phyloP scores from a whole-genome alignment of 2,329 filamentous ascomycete genomes.

The Aspergillus pseudoterreus region DNA sequence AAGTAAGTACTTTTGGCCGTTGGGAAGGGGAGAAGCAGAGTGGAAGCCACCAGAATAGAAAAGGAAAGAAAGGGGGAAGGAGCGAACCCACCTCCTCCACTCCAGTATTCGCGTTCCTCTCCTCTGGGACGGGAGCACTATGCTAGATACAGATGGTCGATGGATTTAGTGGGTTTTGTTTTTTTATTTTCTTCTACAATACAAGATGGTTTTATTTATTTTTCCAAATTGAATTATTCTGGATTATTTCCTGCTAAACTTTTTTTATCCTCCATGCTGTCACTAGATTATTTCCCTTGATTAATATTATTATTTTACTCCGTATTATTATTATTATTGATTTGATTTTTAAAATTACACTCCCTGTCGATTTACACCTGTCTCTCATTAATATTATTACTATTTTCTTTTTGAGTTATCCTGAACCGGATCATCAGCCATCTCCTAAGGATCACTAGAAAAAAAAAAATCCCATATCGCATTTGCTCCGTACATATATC shows the following conservation, averaged over 20 bases:
- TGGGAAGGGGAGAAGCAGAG: constrained; percentile 3
- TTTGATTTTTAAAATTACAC: not conserved
- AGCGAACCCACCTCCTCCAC: constrained; percentile 10
- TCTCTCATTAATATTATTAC: constrained; percentile 8
- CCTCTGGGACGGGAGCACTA: constrained; percentile 32
- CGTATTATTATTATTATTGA: constrained; percentile 2
- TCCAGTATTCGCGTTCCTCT: constrained; percentile 26
- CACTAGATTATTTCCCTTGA: constrained; percentile 9
- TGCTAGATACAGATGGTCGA: constrained; percentile 18
- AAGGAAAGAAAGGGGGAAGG: constrained; percentile 25
- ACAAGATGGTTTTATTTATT: constrained; percentile 10
- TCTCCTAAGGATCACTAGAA: constrained; percentile 9
- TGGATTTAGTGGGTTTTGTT: constrained; percentile 6
- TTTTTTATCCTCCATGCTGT: constrained; percentile 7
- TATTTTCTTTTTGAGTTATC: not conserved
- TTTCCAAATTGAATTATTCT: constrained; percentile 1
- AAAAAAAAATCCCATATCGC: constrained; percentile 8
- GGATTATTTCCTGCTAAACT: constrained; percentile 6
- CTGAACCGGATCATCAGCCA: constrained; percentile 10
- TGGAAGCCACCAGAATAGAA: constrained; percentile 14
- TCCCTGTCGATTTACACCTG: constrained; percentile 4
- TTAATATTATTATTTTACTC: constrained; percentile 2
- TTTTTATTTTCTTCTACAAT: constrained; percentile 10
- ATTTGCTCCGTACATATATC: constrained; percentile 27
- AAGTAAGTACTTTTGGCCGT: not conserved